Evolutionary conservation across 202 grass and related monocot genomes (phyloP).

Genomic region (Hordeum pubiflorum): DNA sequence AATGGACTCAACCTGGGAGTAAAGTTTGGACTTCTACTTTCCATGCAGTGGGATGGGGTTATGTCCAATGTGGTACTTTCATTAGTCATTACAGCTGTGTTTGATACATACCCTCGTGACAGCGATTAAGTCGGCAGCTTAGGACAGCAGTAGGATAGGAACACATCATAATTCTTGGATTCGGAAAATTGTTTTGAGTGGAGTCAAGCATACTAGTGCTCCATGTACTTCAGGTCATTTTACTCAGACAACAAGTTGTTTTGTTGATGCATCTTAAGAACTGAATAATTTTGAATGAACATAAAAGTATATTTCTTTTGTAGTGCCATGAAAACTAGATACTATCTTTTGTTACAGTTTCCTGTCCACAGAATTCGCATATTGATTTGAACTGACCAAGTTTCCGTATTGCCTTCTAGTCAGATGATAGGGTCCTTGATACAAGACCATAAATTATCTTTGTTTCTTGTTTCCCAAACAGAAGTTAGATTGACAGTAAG

Average conservation of each 20-base stretch:
- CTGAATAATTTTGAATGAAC: conserved; percentile 7
- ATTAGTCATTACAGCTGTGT: conserved; percentile 2
- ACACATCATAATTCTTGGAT: background rate
- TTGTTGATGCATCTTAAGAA: background rate
- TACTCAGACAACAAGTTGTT: background rate
- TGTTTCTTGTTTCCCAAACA: background rate
- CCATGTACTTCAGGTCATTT: background rate
- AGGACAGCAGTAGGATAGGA: background rate
- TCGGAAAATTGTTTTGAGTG: background rate
- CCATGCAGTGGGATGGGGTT: background rate
- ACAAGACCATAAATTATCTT: background rate
- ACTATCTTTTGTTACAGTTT: background rate
- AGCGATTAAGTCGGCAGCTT: conserved; percentile 19
- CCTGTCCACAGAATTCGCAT: background rate
- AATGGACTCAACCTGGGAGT: background rate
- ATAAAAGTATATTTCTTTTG: background rate
- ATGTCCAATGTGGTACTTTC: background rate
- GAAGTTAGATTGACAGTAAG: background rate
- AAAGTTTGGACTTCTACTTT: conserved; percentile 30
- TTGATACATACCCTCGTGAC: background rate
- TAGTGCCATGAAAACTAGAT: background rate
- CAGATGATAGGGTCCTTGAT: background rate
- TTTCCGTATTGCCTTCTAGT: background rate
- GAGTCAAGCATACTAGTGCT: background rate
- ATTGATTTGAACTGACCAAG: background rate